phyloP scores from a whole-genome alignment of 2,329 filamentous ascomycete genomes.

The Onygenales sp. region DNA sequence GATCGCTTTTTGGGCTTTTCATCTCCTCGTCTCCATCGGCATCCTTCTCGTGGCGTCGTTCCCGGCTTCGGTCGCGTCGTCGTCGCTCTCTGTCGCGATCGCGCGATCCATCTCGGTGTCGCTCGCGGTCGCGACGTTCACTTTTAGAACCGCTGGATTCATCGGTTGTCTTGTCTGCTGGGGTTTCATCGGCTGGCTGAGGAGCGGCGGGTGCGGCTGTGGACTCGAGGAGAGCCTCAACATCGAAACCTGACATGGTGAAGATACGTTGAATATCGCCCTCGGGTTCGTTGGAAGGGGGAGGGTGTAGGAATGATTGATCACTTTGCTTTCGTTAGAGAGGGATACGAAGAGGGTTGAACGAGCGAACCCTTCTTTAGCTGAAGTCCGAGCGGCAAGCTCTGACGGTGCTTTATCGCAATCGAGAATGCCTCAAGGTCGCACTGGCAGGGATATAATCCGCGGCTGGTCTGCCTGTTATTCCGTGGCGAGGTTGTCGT shows the following conservation, averaged over 20 bases:
- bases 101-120: conserved; percentile 49
- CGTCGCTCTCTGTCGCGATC: conserved; percentile 49
- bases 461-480: neutral
- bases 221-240: conserved; percentile 84
- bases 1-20: conserved; percentile 63
- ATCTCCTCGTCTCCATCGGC: conserved; percentile 48
- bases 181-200: conserved; percentile 24
- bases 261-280: conserved; percentile 18
- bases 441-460: neutral
- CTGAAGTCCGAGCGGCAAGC: neutral
- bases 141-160: conserved; percentile 43
- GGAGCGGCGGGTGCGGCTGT: conserved; percentile 51
- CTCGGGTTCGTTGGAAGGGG: conserved; percentile 18
- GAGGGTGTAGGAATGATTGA: conserved; percentile 18
- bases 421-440: neutral
- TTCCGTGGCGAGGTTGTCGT: neutral
- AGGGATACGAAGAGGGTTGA: conserved; percentile 16
- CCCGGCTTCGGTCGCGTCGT: conserved; percentile 52
- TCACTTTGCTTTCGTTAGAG: conserved; percentile 31
- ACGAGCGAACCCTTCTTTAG: conserved; percentile 26
- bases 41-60: conserved; percentile 41
- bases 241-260: conserved; percentile 63
- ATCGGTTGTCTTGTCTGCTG: conserved; percentile 48
- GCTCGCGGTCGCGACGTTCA: conserved; percentile 47
- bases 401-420: neutral